phyloP scores from a whole-genome alignment of 192 early-diverging fungal genomes.

The Dissophora globulifera region DNA sequence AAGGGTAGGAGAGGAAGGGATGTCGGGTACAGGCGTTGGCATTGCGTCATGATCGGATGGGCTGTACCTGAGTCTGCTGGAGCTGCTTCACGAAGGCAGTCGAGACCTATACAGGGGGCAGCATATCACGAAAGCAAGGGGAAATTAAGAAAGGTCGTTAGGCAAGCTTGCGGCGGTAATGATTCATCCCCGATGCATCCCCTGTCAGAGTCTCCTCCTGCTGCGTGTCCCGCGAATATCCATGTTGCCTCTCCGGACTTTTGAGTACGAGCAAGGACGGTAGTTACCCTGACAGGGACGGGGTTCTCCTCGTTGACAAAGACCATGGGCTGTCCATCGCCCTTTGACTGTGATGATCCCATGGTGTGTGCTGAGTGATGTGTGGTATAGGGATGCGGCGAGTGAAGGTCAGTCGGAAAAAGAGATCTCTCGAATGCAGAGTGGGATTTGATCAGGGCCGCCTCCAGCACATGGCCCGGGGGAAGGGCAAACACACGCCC shows the following conservation, averaged over 20 bases:
- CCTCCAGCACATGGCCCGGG: neutral
- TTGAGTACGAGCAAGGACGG: neutral
- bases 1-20: neutral
- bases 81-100: conserved; percentile 45
- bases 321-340: conserved; percentile 40
- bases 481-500: too few relatives aligned
- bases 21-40: too few relatives aligned
- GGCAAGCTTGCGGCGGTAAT: too few relatives aligned
- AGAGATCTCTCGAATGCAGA: neutral
- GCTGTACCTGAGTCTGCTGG: conserved; percentile 30
- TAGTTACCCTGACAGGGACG: conserved; percentile 50
- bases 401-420: neutral
- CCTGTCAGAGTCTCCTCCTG: too few relatives aligned
- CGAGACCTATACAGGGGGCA: too few relatives aligned
- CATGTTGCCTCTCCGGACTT: too few relatives aligned
- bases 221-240: too few relatives aligned
- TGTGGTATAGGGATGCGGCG: conserved; percentile 1
- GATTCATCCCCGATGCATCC: too few relatives aligned
- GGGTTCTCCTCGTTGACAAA: conserved; percentile 51
- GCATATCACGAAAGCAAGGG: too few relatives aligned
- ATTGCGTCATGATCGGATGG: neutral
- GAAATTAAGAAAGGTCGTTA: too few relatives aligned
- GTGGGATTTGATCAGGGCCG: neutral
- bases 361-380: conserved; percentile 11
- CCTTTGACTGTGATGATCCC: conserved; percentile 52